phyloP scores from a whole-genome alignment of 352 stramenopile species.

The Globisporangium echinulatum region DNA sequence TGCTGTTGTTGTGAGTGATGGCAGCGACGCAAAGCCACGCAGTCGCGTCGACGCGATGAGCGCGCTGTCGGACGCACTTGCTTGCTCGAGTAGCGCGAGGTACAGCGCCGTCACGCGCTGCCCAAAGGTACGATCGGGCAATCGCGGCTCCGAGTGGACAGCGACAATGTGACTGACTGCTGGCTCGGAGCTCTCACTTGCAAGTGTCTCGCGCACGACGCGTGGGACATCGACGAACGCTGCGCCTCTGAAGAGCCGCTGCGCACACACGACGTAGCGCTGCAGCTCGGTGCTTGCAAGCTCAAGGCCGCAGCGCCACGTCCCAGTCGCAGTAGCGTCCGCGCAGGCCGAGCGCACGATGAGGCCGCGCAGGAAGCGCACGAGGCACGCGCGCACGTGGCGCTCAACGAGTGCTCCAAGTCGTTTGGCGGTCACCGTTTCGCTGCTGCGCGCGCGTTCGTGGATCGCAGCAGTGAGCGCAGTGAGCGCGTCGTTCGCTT shows the following conservation, averaged over 20 bases:
- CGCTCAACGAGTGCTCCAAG: constrained; percentile 13
- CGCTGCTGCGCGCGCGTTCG: background rate
- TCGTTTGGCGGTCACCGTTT: background rate
- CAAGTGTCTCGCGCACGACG: constrained; percentile 3
- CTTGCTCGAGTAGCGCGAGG: constrained; percentile 13
- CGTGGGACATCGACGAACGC: constrained; percentile 2
- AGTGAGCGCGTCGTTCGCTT: background rate
- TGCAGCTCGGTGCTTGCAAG: constrained; percentile 7
- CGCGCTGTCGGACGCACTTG: background rate
- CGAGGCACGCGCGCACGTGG: constrained; percentile 11
- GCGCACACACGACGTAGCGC: constrained; percentile 9
- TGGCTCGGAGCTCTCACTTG: background rate
- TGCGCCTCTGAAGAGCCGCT: constrained; percentile 15
- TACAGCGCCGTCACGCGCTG: constrained; percentile 18
- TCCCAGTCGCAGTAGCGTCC: background rate
- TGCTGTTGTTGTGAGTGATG: too few species aligned
- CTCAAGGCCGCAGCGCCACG: constrained; percentile 9
- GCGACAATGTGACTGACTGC: too few species aligned
- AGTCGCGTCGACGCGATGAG: constrained; percentile 7
- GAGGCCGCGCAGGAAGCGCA: constrained; percentile 19
- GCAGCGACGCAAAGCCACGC: background rate
- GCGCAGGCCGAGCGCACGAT: constrained; percentile 1
- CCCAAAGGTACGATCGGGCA: constrained; percentile 3
- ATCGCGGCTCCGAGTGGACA: too few species aligned
- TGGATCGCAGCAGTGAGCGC: constrained; percentile 6